These are phyloP conservation scores for Cytospora leucostoma DNA, from an alignment of 2,329 filamentous ascomycete species.

Conservation along the genomic window DNA sequence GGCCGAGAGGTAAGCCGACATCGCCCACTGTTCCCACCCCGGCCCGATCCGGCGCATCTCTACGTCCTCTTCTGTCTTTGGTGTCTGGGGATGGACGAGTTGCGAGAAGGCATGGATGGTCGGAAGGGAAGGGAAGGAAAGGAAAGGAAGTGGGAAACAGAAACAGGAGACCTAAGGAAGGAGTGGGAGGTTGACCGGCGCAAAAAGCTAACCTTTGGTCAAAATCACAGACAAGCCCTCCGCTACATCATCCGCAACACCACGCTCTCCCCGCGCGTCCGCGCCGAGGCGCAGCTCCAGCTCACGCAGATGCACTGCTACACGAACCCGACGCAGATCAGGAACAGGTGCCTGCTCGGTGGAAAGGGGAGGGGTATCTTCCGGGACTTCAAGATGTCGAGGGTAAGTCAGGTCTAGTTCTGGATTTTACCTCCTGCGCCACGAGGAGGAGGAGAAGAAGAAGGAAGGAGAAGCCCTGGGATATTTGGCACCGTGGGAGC, in stretches of 20 bases:
- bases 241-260: slow-evolving; percentile 95
- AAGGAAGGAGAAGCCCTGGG: too few species aligned
- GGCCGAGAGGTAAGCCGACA: slow-evolving; percentile 70
- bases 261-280: slow-evolving; percentile 74
- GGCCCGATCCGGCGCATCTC: not conserved
- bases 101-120: too few species aligned
- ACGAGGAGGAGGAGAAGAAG: not conserved
- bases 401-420: slow-evolving; percentile 61
- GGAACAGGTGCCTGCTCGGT: slow-evolving; percentile 88
- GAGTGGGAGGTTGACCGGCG: not conserved
- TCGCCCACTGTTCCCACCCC: not conserved
- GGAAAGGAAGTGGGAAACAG: not conserved
- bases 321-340: slow-evolving; percentile 89
- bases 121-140: not conserved
- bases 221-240: slow-evolving; percentile 72
- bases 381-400: slow-evolving; percentile 85
- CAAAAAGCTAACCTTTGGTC: not conserved
- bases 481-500: too few species aligned
- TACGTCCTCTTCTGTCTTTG: too few species aligned
- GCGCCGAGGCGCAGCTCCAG: slow-evolving; percentile 90
- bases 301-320: slow-evolving; percentile 95
- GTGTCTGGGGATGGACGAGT: too few species aligned
- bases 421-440: too few species aligned
- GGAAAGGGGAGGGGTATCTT: slow-evolving; percentile 91
- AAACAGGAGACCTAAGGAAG: too few species aligned